Evolutionary conservation across 2,329 filamentous ascomycete genomes (phyloP).

Genomic region (Zelopaecilomyces penicillatus): DNA sequence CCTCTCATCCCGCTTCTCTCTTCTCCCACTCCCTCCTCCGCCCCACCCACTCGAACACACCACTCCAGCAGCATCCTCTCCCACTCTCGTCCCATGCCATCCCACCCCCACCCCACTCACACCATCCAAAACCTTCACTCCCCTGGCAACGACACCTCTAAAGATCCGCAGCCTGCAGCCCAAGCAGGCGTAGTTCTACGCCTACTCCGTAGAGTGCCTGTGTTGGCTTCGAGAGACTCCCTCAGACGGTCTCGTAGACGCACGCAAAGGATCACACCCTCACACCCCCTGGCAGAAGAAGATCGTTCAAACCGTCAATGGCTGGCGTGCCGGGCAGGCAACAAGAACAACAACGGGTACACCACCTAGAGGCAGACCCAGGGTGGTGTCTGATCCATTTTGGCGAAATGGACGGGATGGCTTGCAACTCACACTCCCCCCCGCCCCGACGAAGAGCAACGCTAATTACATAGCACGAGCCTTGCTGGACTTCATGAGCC

Average conservation of each 20-base stretch:
- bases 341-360: no score
- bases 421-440: slow-evolving; percentile 4
- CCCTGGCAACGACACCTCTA: slow-evolving; percentile 1
- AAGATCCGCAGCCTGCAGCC: slow-evolving; percentile 6
- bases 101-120: slow-evolving; percentile 1
- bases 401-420: slow-evolving; percentile 4
- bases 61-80: neutral
- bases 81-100: neutral
- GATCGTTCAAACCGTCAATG: slow-evolving; percentile 4
- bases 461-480: slow-evolving; percentile 9
- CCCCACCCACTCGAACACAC: slow-evolving; percentile 6
- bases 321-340: no score
- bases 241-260: neutral
- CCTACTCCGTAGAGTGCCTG: neutral
- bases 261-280: slow-evolving; percentile 1
- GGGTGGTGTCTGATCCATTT: no score
- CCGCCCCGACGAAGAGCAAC: slow-evolving; percentile 3
- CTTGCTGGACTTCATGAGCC: slow-evolving; percentile 8
- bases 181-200: neutral
- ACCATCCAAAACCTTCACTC: neutral
- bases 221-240: neutral
- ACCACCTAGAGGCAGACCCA: no score
- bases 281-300: neutral
- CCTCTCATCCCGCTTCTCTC: neutral
- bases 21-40: slow-evolving; percentile 4